A percentile compares a stretch with the other conserved stretches of the same genome.
Conservation (phyloP, 1,284 basidiomycete species). For the Ustilago tritici region DNA sequence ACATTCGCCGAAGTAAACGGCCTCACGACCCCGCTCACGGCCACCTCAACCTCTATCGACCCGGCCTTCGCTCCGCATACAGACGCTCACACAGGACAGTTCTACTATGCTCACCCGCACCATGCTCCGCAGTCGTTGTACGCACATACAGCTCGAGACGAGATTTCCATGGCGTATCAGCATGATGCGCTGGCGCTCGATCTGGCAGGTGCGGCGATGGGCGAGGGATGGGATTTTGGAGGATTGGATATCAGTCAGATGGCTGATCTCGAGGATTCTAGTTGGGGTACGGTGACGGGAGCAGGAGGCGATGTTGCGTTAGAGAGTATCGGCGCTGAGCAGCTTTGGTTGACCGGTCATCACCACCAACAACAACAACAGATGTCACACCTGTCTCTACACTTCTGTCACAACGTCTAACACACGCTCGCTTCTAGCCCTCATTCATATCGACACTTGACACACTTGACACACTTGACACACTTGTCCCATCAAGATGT, state of each 20-base stretch:
- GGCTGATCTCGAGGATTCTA: neutral
- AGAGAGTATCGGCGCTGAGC: neutral
- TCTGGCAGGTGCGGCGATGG: neutral
- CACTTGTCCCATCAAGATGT: neutral
- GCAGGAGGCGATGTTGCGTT: neutral
- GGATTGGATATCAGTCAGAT: neutral
- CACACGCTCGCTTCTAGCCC: too few relatives aligned
- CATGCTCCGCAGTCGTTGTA: neutral
- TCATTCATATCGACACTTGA: too few relatives aligned
- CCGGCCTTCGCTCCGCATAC: neutral
- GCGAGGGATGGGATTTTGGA: constrained; percentile 4
- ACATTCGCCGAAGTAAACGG: constrained; percentile 28
- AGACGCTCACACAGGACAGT: neutral
- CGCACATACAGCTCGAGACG: neutral
- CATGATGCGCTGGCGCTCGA: constrained; percentile 6
- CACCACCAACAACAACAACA: neutral
- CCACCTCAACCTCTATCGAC: constrained; percentile 13
- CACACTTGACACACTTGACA: too few relatives aligned
- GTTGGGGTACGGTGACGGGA: neutral
- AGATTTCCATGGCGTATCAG: neutral
- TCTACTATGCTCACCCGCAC: constrained; percentile 1
- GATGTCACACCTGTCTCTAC: neutral
- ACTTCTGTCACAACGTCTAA: too few relatives aligned
- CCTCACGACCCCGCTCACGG: constrained; percentile 29
- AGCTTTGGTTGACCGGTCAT: neutral